Base-by-base conservation (phyloP, 129 eudicot genomes). In the Helichrysum umbraculigerum region DNA sequence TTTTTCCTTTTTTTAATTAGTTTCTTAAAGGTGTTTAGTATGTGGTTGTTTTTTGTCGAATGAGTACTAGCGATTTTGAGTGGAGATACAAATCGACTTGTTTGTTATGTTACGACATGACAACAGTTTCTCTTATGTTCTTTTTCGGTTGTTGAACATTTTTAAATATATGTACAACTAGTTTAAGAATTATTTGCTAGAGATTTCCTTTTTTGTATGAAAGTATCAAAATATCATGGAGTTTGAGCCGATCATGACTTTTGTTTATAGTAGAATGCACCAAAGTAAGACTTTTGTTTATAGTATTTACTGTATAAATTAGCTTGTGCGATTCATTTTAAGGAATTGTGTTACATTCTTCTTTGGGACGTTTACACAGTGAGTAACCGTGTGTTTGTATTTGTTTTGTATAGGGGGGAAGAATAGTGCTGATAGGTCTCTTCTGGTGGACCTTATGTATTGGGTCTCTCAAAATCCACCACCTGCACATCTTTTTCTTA, bases 381-480 rank as follows among this genome's bases (percentile, higher is more conserved):
- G 41, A 52, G 60, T 68, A 68, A 30, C 10, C n/a, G 19, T 70
- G 2, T 1, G 7, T 41, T 66, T 39, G 21, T 19, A 81, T 28
- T 16, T 54, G 51, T 78, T 39, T 68, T 17, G 57, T 70, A 32
- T 84, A 94, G 98, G 96, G 80, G 93, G 93, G 12, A 94, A 91
- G 89, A 94, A 91, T 90, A 88, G 97, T 83, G 98, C 97, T 42
- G 98, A 94, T 66, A 85, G 97, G 81, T 94, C 97, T 62, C 97
- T 91, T 81, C 86, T 95, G 47, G 88, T 95, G 69, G 94, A 95
- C 60, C 96, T 95, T 14, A 91, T 95, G 99, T 81, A 83, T 72
- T 95, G 99, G 99, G 96, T 91, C 30, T 86, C 96, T 66, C 92
- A 91, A 71, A 95, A 95, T 69, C 97, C 99, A 54, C 99, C 99